Conservation (phyloP, 2,329 filamentous ascomycete species). For the Tolypocladium pustulatum region DNA sequence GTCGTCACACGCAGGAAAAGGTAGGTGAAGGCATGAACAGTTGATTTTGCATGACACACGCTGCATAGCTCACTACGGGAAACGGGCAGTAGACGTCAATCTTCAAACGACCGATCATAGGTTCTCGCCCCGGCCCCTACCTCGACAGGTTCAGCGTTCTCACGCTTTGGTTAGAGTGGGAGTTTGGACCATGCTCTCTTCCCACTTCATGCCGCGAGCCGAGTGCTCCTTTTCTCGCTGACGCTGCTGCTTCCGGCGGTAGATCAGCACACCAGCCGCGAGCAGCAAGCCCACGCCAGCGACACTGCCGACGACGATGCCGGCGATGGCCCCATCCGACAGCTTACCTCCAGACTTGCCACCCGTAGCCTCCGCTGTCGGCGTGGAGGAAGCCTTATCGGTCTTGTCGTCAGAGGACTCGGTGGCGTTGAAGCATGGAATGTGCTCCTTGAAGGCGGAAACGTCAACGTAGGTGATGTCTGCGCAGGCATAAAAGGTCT, state of each 20-base stretch:
- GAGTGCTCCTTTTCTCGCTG: conserved; percentile 13
- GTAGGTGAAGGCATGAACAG: not conserved
- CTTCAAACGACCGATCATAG: not conserved
- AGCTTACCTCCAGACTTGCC: conserved; percentile 26
- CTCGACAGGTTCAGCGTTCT: conserved; percentile 9
- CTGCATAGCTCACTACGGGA: not conserved
- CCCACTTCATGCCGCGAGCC: conserved; percentile 13
- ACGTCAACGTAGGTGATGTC: conserved; percentile 33
- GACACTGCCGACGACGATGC: conserved; percentile 61
- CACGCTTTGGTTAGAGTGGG: conserved; percentile 9
- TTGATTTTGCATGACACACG: not conserved
- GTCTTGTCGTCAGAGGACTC: conserved; percentile 8
- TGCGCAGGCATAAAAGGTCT: conserved; percentile 39
- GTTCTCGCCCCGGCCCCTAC: not conserved
- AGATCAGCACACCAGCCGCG: conserved; percentile 49
- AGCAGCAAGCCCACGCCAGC: conserved; percentile 50
- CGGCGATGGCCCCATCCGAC: conserved; percentile 62
- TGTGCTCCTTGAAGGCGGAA: conserved; percentile 18
- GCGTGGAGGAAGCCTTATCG: conserved; percentile 3
- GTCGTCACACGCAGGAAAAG: not conserved
- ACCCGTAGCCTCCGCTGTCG: conserved; percentile 12
- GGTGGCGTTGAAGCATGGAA: conserved; percentile 36
- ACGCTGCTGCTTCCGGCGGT: conserved; percentile 19
- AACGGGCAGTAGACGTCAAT: not conserved
- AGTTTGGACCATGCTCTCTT: conserved; percentile 7